Evolutionary conservation across 768 basidiomycete genomes (phyloP), one percentile per base, ranked within the genome.

Genomic region (Auricularia heimuer): DNA sequence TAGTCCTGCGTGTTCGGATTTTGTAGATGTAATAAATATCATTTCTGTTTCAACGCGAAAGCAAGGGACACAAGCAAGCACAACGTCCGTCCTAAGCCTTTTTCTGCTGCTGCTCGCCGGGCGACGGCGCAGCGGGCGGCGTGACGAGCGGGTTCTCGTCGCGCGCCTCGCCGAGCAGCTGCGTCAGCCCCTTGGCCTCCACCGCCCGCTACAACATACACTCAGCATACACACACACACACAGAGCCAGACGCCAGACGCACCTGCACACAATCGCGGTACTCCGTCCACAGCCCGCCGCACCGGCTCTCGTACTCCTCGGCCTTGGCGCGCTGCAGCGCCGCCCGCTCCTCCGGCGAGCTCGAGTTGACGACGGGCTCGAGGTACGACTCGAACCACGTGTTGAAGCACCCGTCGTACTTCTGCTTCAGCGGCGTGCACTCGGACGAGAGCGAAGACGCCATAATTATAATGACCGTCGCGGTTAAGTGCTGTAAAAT

Each of bases 311-410:
- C 87, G 73, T 94, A 96, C 74, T 96, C 91, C 51, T 88, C 87
- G 4, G 92, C 91, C 75, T 94, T 95, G 66, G 83, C 76, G 69
- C 86, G 85, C 3, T 89, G 85, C 70, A 88, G 87, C 58, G 79
- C 82, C 16, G 80, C 77, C 60, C 85, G 84, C 64, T 82, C 77
- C 63, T 81, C 77, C 12, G 64, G 79, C 70, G 37, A 76, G 18
- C 70, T 65, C 36, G 71, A 71, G 34, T 76, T 71, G 18, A 88
- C 79, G 10, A 85, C 86, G 8, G 94, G 94, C 71, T 94, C 89
- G 29, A 98, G 85, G 74, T 98, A 99, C 11, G 92, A 93, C 75
- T 97, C 94, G 70, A 99, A 94, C 96, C 95, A 98, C 7, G 89
- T 85, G 71, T 97, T 97, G 79, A 98, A 98, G 79, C 95, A 98